Percentiles rank a stretch among this genome's conserved stretches.
Evolutionary conservation across 805 yeast genomes (phyloP).

Genomic region (Scheffersomyces amazonensis): DNA sequence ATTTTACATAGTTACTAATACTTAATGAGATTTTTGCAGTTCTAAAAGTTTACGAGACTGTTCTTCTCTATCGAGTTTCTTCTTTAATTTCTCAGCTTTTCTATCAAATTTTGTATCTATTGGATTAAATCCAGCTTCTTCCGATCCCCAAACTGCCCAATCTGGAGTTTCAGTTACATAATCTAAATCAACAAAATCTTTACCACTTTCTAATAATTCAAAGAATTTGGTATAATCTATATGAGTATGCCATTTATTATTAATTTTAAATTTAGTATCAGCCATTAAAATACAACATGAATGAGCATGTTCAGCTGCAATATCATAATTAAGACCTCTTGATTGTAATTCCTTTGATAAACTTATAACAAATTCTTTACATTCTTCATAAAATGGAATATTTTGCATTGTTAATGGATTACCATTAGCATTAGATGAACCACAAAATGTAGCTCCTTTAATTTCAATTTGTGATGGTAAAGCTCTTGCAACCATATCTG

Average conservation of each 20-base stretch:
- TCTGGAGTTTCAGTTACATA: slow-evolving; percentile 78
- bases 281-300: slow-evolving; percentile 90
- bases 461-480: slow-evolving; percentile 86
- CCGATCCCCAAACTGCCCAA: slow-evolving; percentile 90
- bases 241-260: slow-evolving; percentile 84
- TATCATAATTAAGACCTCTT: slow-evolving; percentile 70
- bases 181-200: slow-evolving; percentile 72
- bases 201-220: slow-evolving; percentile 62
- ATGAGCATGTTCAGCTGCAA: slow-evolving; percentile 95
- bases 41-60: slow-evolving; percentile 9
- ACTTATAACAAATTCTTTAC: slow-evolving; percentile 66
- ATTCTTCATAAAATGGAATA: slow-evolving; percentile 92
- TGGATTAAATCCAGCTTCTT: slow-evolving; percentile 86
- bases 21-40: slow-evolving; percentile 6
- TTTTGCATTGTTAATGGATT: slow-evolving; percentile 93
- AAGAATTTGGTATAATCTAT: slow-evolving; percentile 80
- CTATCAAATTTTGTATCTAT: slow-evolving; percentile 69
- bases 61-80: slow-evolving; percentile 38
- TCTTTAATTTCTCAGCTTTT: slow-evolving; percentile 57
- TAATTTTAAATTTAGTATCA: slow-evolving; percentile 62
- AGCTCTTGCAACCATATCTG: slow-evolving; percentile 80
- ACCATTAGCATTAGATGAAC: slow-evolving; percentile 78
- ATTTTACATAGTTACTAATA: neutral
- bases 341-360: slow-evolving; percentile 59
- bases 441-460: slow-evolving; percentile 95